phyloP scores from a whole-genome alignment of 495 filamentous ascomycete species.

The Echria macrotheca region DNA sequence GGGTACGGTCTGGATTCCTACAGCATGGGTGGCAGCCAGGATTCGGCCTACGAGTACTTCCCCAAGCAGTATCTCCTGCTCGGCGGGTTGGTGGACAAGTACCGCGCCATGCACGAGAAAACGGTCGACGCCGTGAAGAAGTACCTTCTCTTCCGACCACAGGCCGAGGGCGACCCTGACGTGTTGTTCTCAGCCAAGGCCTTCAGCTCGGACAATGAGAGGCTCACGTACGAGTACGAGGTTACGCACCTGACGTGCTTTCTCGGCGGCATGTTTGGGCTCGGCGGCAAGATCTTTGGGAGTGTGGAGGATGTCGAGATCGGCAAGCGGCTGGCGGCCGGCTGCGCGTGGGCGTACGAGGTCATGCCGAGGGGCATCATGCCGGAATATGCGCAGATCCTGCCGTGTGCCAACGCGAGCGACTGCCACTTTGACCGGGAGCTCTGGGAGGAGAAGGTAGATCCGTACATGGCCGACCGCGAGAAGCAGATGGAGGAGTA shows the following conservation, averaged over 20 bases:
- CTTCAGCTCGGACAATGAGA: conserved; percentile 28
- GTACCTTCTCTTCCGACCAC: conserved; percentile 77
- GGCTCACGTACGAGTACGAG: conserved; percentile 49
- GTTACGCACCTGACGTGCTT: conserved; percentile 83
- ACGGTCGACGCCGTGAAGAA: conserved; percentile 65
- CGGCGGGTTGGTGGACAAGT: conserved; percentile 76
- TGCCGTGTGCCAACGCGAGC: conserved; percentile 61
- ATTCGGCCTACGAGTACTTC: conserved; percentile 93
- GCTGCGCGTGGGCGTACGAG: conserved; percentile 92
- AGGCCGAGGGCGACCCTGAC: conserved; percentile 68
- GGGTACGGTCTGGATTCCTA: conserved; percentile 35
- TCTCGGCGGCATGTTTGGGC: conserved; percentile 85
- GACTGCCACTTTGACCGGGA: conserved; percentile 76
- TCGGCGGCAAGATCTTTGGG: conserved; percentile 82
- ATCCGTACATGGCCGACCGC: conserved; percentile 39
- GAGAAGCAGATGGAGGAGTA: conserved; percentile 39
- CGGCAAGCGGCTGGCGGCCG: conserved; percentile 77
- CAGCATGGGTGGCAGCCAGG: conserved; percentile 73
- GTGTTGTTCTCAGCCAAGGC: conserved; percentile 66
- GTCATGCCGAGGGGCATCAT: conserved; percentile 78
- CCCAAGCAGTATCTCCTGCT: conserved; percentile 77
- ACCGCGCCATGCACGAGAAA: conserved; percentile 73
- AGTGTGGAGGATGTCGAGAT: conserved; percentile 75
- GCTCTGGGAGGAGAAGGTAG: conserved; percentile 51
- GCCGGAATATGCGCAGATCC: conserved; percentile 66